Base-by-base conservation (phyloP, 129 eudicot species). In the Pulicaria dysenterica region DNA sequence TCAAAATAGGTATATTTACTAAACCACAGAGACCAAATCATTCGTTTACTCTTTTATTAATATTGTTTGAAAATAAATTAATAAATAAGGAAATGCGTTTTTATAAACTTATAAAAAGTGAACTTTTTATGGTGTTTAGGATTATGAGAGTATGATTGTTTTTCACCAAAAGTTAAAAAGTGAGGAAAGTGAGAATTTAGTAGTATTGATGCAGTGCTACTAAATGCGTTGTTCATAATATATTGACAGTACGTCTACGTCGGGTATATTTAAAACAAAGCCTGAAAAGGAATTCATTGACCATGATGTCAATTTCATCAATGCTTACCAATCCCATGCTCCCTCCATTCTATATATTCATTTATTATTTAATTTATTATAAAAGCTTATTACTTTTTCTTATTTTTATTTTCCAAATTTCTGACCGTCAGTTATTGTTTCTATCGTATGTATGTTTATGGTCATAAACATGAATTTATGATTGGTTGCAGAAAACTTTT, bases 241-340 rank as follows among this genome's bases (percentile, higher is more conserved):
- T 78, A 70, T 78, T 70, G 73, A 62, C 67, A 63, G 77, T 78
- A 24, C 31, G 31, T 24, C n/a, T n/a, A 24, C 31, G 31, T 24
- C 31, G 44, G 73, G 77, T 78, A 70, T 62, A 73, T 62, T 78
- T 78, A 78, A 62, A 70, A 54, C 72, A 63, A 70, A 78, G 82
- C 77, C 82, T 70, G 82, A 71, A 78, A 78, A 64, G 72, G 82
- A 78, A 78, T 78, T 78, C 66, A 70, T 78, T 78, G 82, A 62
- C 72, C 67, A 70, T 78, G 73, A 70, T 71, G 67, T 54, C 72
- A 63, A 71, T 62, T 77, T 57, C 82, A 62, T 78, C 77, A 78
- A 78, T 78, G 77, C 77, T 55, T 70, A 53, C 77, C 82, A 64
- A 70, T 71, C 65, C 58, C 31, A n/a, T n/a, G n/a, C n/a, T n/a